Base-by-base conservation (phyloP, 139 green algal species). In the Spirogloea muscicola region DNA sequence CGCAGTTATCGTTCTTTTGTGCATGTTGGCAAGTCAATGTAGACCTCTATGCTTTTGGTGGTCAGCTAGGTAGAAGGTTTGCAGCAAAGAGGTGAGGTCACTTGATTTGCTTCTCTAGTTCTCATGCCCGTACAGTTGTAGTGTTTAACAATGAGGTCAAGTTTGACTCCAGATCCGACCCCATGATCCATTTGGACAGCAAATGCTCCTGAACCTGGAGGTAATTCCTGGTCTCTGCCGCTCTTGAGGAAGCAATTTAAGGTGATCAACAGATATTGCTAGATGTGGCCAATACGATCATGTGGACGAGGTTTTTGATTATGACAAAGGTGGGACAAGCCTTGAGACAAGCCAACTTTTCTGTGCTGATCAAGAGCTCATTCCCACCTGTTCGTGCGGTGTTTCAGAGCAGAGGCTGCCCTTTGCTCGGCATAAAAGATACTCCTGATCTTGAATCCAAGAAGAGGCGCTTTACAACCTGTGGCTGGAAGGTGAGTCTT, bases 401-500 rank as follows among this genome's bases (percentile, higher is more conserved):
- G 13, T 21, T 18, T 68, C 84, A 88, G 80, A 76, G 49, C 27
- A 81, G 92, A 0, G 92, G 92, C 39, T 96, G 91, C 59, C 86
- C 92, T 0, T 77, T 97, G 52, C 71, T 74, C 31, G 91, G 91
- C 21, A 80, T 96, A 13, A 39, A 68, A 16, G 76, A 68, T 59
- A 94, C 91, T 0, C 85, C 88, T 6, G 81, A 69, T 10, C 81
- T 94, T 37, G 74, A 88, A 25, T 77, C 84, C 0, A 90, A 96
- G 21, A 18, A 64, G 64, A 36, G 37, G 3, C 80, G 86, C 41
- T 87, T 93, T 29, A 51, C 59, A 2, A 27, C 74, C 29, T 63
- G 55, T 34, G 88, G 87, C 9, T 96, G 89, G 88, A 10, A 80
- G 39, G 68, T 75, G 16, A n/a, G 65, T 21, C 36, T 33, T 16